Percentiles rank a stretch among this genome's conserved stretches.
These are phyloP conservation scores for Helicostylum pulchrum DNA, from an alignment of 192 early-diverging fungal genomes.

Conservation along the genomic window DNA sequence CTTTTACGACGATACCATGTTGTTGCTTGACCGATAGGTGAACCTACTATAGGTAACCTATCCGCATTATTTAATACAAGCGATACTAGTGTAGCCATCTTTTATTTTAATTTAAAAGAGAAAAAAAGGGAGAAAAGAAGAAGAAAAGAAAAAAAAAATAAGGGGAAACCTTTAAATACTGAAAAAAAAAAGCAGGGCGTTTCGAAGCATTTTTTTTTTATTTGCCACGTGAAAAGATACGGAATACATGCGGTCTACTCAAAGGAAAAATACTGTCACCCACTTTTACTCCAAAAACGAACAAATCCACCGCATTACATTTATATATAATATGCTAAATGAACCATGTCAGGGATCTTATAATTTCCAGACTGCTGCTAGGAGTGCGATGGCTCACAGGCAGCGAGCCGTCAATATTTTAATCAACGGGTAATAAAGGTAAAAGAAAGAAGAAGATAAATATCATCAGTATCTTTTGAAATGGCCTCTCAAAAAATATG, in stretches of 20 bases:
- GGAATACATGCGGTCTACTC: neutral
- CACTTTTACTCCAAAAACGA: too few relatives aligned
- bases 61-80: conserved; percentile 16
- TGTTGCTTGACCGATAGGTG: conserved; percentile 12
- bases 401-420: too few relatives aligned
- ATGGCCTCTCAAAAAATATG: too few relatives aligned
- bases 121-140: neutral
- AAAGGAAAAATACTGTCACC: too few relatives aligned
- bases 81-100: conserved; percentile 14
- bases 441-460: too few relatives aligned
- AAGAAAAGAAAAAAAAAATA: neutral
- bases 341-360: too few relatives aligned
- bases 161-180: neutral
- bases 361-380: too few relatives aligned
- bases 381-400: too few relatives aligned
- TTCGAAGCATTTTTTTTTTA: neutral
- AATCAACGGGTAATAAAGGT: too few relatives aligned
- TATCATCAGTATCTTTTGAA: too few relatives aligned
- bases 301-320: too few relatives aligned
- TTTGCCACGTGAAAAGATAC: neutral
- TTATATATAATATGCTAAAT: too few relatives aligned
- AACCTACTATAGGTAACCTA: conserved; percentile 15
- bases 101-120: neutral
- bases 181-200: neutral
- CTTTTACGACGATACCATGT: conserved; percentile 3